A percentile compares a stretch with the other conserved stretches of the same genome.
phyloP scores from a whole-genome alignment of 2,329 filamentous ascomycete genomes.

The Nothomitra cinnamomea region DNA sequence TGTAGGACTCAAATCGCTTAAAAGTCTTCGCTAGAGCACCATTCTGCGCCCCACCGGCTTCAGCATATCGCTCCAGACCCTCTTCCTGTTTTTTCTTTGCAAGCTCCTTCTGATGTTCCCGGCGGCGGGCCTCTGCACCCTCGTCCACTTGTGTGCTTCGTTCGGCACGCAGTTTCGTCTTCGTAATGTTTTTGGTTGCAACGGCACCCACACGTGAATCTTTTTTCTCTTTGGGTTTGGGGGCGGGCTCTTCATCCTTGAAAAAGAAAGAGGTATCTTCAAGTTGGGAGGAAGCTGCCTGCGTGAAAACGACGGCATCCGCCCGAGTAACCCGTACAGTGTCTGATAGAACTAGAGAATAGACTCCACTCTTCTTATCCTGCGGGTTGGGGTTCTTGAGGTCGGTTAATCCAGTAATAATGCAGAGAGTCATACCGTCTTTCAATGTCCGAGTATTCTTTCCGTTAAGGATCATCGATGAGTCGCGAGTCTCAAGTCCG shows the following conservation, averaged over 20 bases:
- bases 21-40: constrained; percentile 95
- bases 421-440: constrained; percentile 91
- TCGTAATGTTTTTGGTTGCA: constrained; percentile 87
- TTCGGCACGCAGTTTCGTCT: constrained; percentile 80
- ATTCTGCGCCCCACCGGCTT: constrained; percentile 69
- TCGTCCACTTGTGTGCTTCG: constrained; percentile 77
- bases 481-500: constrained; percentile 79
- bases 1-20: constrained; percentile 98
- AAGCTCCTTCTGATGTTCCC: constrained; percentile 83
- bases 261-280: constrained; percentile 98
- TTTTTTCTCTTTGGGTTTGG: constrained; percentile 78
- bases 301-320: constrained; percentile 83
- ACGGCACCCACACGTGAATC: constrained; percentile 70
- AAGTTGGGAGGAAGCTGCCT: constrained; percentile 76
- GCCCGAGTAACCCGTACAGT: constrained; percentile 69
- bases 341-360: constrained; percentile 81
- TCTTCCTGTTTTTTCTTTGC: constrained; percentile 79
- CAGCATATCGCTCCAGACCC: constrained; percentile 69
- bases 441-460: constrained; percentile 75
- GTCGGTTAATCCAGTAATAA: constrained; percentile 80
- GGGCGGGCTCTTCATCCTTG: constrained; percentile 69
- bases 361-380: constrained; percentile 76
- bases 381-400: constrained; percentile 74
- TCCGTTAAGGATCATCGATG: constrained; percentile 64
- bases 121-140: constrained; percentile 70